Evolutionary conservation across 2,329 filamentous ascomycete genomes (phyloP).

Genomic region (Sporothrix mexicana): DNA sequence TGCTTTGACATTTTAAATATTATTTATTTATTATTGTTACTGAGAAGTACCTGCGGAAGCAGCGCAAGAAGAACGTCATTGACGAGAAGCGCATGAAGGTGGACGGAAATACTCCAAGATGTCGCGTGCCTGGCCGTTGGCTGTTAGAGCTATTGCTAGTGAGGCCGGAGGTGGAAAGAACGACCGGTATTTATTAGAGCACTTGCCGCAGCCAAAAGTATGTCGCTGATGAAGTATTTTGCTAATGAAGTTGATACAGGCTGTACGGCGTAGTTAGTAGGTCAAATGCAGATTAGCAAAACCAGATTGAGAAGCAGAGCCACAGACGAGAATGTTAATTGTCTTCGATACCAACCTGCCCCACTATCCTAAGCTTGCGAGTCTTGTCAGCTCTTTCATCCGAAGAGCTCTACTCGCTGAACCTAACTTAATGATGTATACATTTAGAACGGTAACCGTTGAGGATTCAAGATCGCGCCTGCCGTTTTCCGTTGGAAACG

Average conservation of each 20-base stretch:
- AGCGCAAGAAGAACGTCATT: conserved; percentile 89
- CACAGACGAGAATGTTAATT: too few relatives aligned
- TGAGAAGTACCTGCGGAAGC: conserved; percentile 86
- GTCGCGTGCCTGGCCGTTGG: background rate
- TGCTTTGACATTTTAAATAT: too few relatives aligned
- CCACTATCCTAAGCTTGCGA: too few relatives aligned
- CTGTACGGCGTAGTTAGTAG: too few relatives aligned
- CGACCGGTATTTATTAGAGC: background rate
- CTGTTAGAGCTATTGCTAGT: background rate
- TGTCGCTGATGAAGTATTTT: background rate
- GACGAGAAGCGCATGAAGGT: conserved; percentile 91
- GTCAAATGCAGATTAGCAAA: too few relatives aligned
- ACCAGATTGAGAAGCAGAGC: too few relatives aligned
- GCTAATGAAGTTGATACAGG: too few relatives aligned
- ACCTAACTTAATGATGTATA: background rate
- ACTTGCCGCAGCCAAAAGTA: background rate
- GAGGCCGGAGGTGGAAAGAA: background rate
- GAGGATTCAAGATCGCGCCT: background rate
- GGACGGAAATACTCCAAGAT: conserved; percentile 52
- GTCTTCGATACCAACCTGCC: too few relatives aligned
- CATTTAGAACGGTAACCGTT: background rate
- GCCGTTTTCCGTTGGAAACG: background rate
- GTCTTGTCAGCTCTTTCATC: too few relatives aligned
- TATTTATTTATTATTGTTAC: too few relatives aligned
- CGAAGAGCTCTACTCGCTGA: background rate